These are phyloP conservation scores for Sporisorium exsertum DNA, from an alignment of 1,284 basidiomycete species.

Conservation along the genomic window DNA sequence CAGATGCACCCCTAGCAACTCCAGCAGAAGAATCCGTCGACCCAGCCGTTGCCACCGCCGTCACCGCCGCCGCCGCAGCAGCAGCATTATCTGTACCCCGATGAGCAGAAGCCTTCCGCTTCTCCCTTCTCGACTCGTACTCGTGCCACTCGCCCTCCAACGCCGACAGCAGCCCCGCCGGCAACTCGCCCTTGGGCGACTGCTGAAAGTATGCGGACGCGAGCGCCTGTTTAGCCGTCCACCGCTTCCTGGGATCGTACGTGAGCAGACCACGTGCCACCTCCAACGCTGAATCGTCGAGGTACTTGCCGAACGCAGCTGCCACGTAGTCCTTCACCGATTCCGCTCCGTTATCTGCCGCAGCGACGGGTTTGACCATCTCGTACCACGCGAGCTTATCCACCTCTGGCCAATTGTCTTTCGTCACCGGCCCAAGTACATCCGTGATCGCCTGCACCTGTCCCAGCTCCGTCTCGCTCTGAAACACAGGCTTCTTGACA, in stretches of 20 bases:
- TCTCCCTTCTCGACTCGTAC: slow-evolving; percentile 73
- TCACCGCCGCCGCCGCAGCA: background rate
- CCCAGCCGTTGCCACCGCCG: background rate
- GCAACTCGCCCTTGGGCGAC: slow-evolving; percentile 82
- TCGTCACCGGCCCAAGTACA: slow-evolving; percentile 86
- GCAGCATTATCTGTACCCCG: slow-evolving; percentile 2
- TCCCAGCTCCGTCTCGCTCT: slow-evolving; percentile 95
- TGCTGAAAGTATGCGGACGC: slow-evolving; percentile 82
- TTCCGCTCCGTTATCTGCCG: slow-evolving; percentile 71
- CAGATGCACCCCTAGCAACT: background rate
- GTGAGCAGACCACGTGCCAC: slow-evolving; percentile 83
- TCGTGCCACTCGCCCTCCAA: slow-evolving; percentile 95
- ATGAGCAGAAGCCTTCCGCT: slow-evolving; percentile 38
- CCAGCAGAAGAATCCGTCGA: background rate
- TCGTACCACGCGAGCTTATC: slow-evolving; percentile 95
- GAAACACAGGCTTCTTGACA: slow-evolving; percentile 92
- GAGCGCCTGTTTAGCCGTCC: slow-evolving; percentile 83
- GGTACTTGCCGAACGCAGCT: slow-evolving; percentile 23
- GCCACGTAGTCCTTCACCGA: slow-evolving; percentile 77
- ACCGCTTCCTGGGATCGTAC: slow-evolving; percentile 85
- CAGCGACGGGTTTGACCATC: slow-evolving; percentile 82
- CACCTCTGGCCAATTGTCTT: slow-evolving; percentile 85
- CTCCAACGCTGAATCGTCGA: slow-evolving; percentile 77
- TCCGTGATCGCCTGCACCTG: slow-evolving; percentile 93
- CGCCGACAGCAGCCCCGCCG: slow-evolving; percentile 73